Evolutionary conservation across 1,284 basidiomycete genomes (phyloP).

Genomic region (Stereum hirsutum): DNA sequence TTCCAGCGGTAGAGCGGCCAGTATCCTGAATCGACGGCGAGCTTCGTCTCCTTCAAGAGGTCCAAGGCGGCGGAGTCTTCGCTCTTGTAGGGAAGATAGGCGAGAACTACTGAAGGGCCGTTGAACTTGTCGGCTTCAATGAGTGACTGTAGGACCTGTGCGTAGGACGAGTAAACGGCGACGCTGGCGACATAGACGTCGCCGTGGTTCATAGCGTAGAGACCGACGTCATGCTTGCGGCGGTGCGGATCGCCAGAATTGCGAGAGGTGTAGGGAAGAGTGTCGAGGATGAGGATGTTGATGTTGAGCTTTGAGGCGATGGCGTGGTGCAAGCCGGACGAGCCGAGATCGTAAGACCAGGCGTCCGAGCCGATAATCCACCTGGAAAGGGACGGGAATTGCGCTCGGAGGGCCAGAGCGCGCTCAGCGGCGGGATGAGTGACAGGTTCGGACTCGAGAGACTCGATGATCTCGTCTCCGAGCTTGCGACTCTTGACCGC

Average conservation of each 20-base stretch:
- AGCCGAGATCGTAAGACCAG: slow-evolving; percentile 95
- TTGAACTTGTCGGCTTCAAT: slow-evolving; percentile 87
- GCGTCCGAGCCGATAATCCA: slow-evolving; percentile 99
- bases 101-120: slow-evolving; percentile 90
- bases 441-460: slow-evolving; percentile 37
- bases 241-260: slow-evolving; percentile 62
- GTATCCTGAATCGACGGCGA: slow-evolving; percentile 93
- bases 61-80: slow-evolving; percentile 80
- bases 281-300: slow-evolving; percentile 96
- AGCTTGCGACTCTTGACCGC: slow-evolving; percentile 47
- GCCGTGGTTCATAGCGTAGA: slow-evolving; percentile 99
- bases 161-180: slow-evolving; percentile 93
- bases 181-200: slow-evolving; percentile 94
- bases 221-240: slow-evolving; percentile 87
- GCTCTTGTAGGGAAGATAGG: slow-evolving; percentile 84
- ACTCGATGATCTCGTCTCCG: slow-evolving; percentile 49
- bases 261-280: slow-evolving; percentile 77
- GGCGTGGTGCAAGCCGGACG: slow-evolving; percentile 93
- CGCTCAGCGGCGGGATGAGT: slow-evolving; percentile 38
- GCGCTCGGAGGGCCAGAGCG: slow-evolving; percentile 49
- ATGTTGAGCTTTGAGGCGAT: slow-evolving; percentile 87
- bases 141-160: slow-evolving; percentile 89
- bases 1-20: slow-evolving; percentile 99
- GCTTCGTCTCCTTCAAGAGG: slow-evolving; percentile 93
- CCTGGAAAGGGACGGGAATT: slow-evolving; percentile 62